phyloP scores from a whole-genome alignment of 495 filamentous ascomycete species.

The Neurospora sp. region DNA sequence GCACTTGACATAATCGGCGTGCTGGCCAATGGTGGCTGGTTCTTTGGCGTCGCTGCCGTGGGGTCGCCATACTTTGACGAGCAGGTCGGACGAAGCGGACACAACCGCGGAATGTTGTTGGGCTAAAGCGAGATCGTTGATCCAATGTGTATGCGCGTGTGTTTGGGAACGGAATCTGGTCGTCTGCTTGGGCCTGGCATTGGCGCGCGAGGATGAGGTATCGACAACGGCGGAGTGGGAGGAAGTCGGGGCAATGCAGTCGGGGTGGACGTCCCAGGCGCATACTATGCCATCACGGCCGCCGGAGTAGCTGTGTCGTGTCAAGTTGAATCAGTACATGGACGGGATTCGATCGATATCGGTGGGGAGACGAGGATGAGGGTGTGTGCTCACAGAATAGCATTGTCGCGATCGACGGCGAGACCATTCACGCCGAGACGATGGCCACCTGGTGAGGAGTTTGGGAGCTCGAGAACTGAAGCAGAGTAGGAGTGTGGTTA shows the following conservation, averaged over 20 bases:
- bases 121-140: slow-evolving; percentile 89
- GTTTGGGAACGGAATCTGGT: slow-evolving; percentile 80
- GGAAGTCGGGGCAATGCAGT: slow-evolving; percentile 36
- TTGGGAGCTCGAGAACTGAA: slow-evolving; percentile 84
- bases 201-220: slow-evolving; percentile 13
- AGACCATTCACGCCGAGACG: slow-evolving; percentile 90
- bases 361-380: background rate
- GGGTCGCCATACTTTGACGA: slow-evolving; percentile 93
- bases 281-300: slow-evolving; percentile 93
- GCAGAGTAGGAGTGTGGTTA: slow-evolving; percentile 1
- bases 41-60: slow-evolving; percentile 53
- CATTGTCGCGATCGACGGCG: slow-evolving; percentile 71
- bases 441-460: slow-evolving; percentile 77
- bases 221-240: slow-evolving; percentile 23
- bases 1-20: slow-evolving; percentile 93
- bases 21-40: slow-evolving; percentile 79
- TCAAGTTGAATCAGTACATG: background rate
- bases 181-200: slow-evolving; percentile 26
- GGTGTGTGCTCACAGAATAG: slow-evolving; percentile 65
- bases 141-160: slow-evolving; percentile 98
- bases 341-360: background rate
- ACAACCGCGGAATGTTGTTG: slow-evolving; percentile 75
- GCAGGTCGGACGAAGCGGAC: slow-evolving; percentile 90
- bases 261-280: slow-evolving; percentile 72
- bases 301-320: slow-evolving; percentile 68